Percentiles rank a stretch among this genome's conserved stretches.
These are phyloP conservation scores for Collybiopsis luxurians DNA, from an alignment of 768 basidiomycete genomes.

Conservation along the genomic window DNA sequence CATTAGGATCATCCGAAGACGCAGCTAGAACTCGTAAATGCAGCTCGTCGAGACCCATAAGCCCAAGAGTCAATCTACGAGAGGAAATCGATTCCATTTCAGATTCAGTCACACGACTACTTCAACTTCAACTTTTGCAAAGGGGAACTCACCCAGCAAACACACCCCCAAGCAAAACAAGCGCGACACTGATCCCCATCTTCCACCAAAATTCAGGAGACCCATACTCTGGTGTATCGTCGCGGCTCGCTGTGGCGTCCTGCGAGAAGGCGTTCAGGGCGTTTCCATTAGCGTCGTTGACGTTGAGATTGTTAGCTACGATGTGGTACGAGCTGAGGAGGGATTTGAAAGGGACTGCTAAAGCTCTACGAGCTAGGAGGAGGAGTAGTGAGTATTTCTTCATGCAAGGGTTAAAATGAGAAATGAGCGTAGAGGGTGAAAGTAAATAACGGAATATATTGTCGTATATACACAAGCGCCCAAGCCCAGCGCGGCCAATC, in stretches of 20 bases:
- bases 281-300: too few relatives aligned
- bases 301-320: background rate
- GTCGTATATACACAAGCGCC: too few relatives aligned
- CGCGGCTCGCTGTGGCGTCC: too few relatives aligned
- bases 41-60: slow-evolving; percentile 93
- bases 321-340: background rate
- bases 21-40: slow-evolving; percentile 83
- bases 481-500: too few relatives aligned
- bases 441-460: too few relatives aligned
- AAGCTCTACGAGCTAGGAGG: background rate
- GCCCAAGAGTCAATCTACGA: slow-evolving; percentile 76
- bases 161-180: slow-evolving; percentile 86
- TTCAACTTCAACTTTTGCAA: background rate
- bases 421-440: background rate
- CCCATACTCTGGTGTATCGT: slow-evolving; percentile 16
- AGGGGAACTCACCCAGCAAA: slow-evolving; percentile 72
- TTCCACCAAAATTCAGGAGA: slow-evolving; percentile 76
- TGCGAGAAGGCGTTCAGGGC: too few relatives aligned
- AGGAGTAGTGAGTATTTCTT: background rate
- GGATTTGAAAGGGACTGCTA: slow-evolving; percentile 2
- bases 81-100: too few relatives aligned
- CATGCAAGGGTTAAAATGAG: background rate
- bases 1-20: slow-evolving; percentile 71
- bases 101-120: background rate
- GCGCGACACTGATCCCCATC: slow-evolving; percentile 55